Evolutionary conservation across 2,329 filamentous ascomycete genomes (phyloP).

Genomic region (Ilyonectria destructans): DNA sequence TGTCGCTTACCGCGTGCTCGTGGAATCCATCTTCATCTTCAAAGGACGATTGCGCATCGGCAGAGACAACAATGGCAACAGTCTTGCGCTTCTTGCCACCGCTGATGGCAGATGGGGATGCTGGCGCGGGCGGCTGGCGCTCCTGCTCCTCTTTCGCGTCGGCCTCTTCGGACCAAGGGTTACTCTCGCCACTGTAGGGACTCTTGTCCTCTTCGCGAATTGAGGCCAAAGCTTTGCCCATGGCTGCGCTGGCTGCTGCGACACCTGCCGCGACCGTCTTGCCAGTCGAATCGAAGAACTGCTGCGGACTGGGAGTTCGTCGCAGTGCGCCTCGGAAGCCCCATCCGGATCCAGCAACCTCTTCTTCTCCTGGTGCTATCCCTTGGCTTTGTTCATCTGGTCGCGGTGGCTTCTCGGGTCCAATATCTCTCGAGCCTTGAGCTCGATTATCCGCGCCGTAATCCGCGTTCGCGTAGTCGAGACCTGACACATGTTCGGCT

Average conservation of each 20-base stretch:
- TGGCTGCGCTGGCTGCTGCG: slow-evolving; percentile 85
- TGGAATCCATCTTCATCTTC: slow-evolving; percentile 75
- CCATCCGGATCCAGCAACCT: slow-evolving; percentile 69
- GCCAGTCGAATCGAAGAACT: slow-evolving; percentile 88
- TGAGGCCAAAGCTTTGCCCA: slow-evolving; percentile 86
- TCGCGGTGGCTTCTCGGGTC: slow-evolving; percentile 57
- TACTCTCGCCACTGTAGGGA: slow-evolving; percentile 84
- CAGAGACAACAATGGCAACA: slow-evolving; percentile 91
- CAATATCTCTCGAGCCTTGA: slow-evolving; percentile 61
- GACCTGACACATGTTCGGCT: slow-evolving; percentile 65
- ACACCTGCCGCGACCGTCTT: slow-evolving; percentile 87
- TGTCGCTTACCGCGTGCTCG: slow-evolving; percentile 83
- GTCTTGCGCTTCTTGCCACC: slow-evolving; percentile 76
- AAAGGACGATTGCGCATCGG: slow-evolving; percentile 75
- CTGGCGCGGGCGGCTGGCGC: slow-evolving; percentile 51
- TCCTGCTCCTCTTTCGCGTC: slow-evolving; percentile 73
- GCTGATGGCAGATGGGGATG: slow-evolving; percentile 53
- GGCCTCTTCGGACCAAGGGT: slow-evolving; percentile 93
- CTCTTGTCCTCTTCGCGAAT: slow-evolving; percentile 86
- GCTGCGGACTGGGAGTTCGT: slow-evolving; percentile 88
- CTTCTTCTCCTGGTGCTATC: slow-evolving; percentile 48
- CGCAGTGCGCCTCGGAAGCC: slow-evolving; percentile 84
- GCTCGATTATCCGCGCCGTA: slow-evolving; percentile 70
- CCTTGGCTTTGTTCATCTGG: slow-evolving; percentile 62
- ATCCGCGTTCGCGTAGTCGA: slow-evolving; percentile 65